Base-by-base conservation (phyloP, 768 basidiomycete genomes). In the Fomitopsis serialis region DNA sequence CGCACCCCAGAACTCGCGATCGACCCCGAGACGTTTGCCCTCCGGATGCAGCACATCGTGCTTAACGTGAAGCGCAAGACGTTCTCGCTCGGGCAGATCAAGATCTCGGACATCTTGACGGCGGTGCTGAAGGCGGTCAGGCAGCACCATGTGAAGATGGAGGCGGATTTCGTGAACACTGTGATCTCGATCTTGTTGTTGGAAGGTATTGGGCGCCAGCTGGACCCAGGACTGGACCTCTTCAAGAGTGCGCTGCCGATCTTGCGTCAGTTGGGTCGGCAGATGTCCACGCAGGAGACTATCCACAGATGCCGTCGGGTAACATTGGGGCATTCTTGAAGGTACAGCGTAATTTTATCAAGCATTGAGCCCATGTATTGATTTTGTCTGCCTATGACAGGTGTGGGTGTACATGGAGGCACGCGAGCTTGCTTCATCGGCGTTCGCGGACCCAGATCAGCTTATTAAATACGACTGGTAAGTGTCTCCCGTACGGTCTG, bases 91-190 rank as follows among this genome's bases (percentile, higher is more conserved):
- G 94, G 92, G n/a, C 86, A 92, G 68, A 92, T 99, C 72, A 92
- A 90, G 68, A 97, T 99, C 52, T 87, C 90, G 25, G 95, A 98
- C 67, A 82, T 99, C 56, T 73, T 98, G 27, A 89, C 81, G 3
- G 89, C 96, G 57, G 97, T 98, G 8, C 73, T 99, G 46, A 85
- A 74, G 61, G 82, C 85, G 32, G 95, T 99, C 3, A 76, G 94
- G 54, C 77, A 80, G 59, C 95, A 98, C 68, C 96, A 97, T 65
- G 97, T 98, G 58, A 98, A 92, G 75, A 90, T 99, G 85, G 96
- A 99, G 72, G 93, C 87, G 13, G 97, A 98, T 68, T 99, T 99
- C 66, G 85, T 98, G 65, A 99, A 99, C 70, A 98, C 97, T 0
- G 93, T 99, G 55, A 88, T 99, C 54, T 91, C 90, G 10, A 92